phyloP scores from a whole-genome alignment of 352 stramenopile species.

The Phytophthora melonis region DNA sequence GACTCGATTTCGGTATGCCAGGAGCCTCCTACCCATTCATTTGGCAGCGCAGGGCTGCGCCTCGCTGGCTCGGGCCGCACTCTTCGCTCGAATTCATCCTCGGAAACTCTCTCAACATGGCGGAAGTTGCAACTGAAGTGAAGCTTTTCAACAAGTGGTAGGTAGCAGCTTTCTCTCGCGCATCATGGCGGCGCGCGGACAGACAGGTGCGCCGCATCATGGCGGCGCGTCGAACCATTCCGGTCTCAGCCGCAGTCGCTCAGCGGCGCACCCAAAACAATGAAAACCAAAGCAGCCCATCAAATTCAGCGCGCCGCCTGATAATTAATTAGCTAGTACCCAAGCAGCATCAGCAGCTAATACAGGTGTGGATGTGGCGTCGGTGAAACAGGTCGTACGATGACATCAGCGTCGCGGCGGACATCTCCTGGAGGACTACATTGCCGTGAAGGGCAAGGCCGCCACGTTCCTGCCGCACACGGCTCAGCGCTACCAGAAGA shows the following conservation, averaged over 20 bases:
- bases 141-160: constrained; percentile 97
- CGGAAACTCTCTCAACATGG: constrained; percentile 92
- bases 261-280: not conserved
- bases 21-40: constrained; percentile 87
- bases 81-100: constrained; percentile 74
- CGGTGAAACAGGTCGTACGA: constrained; percentile 93
- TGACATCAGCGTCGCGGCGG: constrained; percentile 97
- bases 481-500: constrained; percentile 99
- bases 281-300: not conserved
- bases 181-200: not conserved
- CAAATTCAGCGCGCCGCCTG: constrained; percentile 1
- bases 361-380: constrained; percentile 28
- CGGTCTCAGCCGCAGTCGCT: not conserved
- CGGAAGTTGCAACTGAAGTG: constrained; percentile 93
- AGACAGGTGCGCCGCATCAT: not conserved
- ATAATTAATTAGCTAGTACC: not conserved
- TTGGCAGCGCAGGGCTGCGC: constrained; percentile 39
- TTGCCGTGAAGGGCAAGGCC: constrained; percentile 98
- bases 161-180: constrained; percentile 26
- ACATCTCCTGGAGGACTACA: constrained; percentile 99
- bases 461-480: constrained; percentile 99
- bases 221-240: not conserved
- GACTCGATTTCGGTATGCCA: constrained; percentile 66
- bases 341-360: constrained; percentile 24
- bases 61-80: constrained; percentile 17